These are phyloP conservation scores for Salvia splendens DNA, from an alignment of 257 asterid genomes.

Conservation along the genomic window DNA sequence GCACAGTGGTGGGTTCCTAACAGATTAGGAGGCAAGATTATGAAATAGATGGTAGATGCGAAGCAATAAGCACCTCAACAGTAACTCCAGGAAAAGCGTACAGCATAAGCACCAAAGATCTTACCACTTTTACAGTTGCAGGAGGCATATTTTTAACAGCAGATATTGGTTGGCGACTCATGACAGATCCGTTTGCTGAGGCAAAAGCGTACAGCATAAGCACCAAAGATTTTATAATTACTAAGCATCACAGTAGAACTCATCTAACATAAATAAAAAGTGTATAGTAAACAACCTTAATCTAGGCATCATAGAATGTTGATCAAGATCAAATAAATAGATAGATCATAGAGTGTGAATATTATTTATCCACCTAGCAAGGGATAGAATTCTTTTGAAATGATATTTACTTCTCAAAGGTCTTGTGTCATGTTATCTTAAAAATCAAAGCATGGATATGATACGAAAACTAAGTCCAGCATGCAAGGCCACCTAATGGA, in stretches of 20 bases:
- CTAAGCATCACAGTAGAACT: slow-evolving; percentile 14
- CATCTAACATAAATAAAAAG: neutral
- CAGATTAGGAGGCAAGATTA: slow-evolving; percentile 23
- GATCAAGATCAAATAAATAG: neutral
- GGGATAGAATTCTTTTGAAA: neutral
- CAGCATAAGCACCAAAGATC: too few species aligned
- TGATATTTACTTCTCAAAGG: slow-evolving; percentile 14
- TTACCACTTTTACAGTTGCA: slow-evolving; percentile 89
- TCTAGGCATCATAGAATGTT: slow-evolving; percentile 14
- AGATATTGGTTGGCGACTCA: slow-evolving; percentile 60
- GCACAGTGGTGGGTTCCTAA: slow-evolving; percentile 79
- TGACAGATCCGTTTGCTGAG: slow-evolving; percentile 68
- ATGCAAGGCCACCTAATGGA: slow-evolving; percentile 59
- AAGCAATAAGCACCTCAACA: slow-evolving; percentile 16
- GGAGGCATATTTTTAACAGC: slow-evolving; percentile 61
- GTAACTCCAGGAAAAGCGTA: neutral
- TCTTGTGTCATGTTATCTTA: slow-evolving; percentile 3
- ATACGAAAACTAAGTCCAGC: slow-evolving; percentile 4
- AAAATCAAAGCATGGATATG: slow-evolving; percentile 20
- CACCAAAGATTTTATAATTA: neutral
- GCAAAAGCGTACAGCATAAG: slow-evolving; percentile 32
- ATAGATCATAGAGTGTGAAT: slow-evolving; percentile 8
- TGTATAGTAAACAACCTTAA: neutral
- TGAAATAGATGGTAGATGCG: slow-evolving; percentile 12
- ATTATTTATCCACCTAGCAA: slow-evolving; percentile 14